Conservation (phyloP, 2,329 filamentous ascomycete species). For the Cucurbitaria berberidis region DNA sequence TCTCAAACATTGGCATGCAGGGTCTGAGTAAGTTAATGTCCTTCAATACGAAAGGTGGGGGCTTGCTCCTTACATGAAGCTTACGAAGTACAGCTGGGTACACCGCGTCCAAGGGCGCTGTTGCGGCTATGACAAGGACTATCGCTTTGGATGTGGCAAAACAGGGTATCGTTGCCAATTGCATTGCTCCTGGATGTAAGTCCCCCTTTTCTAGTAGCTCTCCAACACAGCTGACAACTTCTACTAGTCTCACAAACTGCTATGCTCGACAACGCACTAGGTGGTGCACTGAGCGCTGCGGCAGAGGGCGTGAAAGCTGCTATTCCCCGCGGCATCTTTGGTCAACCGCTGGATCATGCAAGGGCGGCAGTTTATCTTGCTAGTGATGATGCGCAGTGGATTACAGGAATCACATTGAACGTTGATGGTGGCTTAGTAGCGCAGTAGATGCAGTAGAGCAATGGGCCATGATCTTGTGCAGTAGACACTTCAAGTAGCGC, state of each 20-base stretch:
- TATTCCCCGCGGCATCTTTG: constrained; percentile 30
- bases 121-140: constrained; percentile 54
- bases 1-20: constrained; percentile 26
- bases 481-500: no score
- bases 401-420: neutral
- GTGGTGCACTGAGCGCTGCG: constrained; percentile 14
- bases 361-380: constrained; percentile 51
- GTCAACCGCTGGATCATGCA: constrained; percentile 28
- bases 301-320: constrained; percentile 15
- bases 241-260: constrained; percentile 38
- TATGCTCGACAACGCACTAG: constrained; percentile 35
- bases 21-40: constrained; percentile 40
- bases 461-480: no score
- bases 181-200: neutral
- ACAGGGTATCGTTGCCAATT: constrained; percentile 46
- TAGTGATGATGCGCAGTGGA: constrained; percentile 52
- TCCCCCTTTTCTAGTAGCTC: neutral
- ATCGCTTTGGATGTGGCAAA: constrained; percentile 54
- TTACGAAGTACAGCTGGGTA: constrained; percentile 45
- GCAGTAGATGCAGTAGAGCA: no score
- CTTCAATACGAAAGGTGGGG: neutral
- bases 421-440: neutral
- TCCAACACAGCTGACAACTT: neutral
- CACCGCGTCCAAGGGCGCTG: constrained; percentile 56
- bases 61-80: neutral